Evolutionary conservation across 2,329 filamentous ascomycete genomes (phyloP).

Genomic region (Cordyceps fumosorosea): DNA sequence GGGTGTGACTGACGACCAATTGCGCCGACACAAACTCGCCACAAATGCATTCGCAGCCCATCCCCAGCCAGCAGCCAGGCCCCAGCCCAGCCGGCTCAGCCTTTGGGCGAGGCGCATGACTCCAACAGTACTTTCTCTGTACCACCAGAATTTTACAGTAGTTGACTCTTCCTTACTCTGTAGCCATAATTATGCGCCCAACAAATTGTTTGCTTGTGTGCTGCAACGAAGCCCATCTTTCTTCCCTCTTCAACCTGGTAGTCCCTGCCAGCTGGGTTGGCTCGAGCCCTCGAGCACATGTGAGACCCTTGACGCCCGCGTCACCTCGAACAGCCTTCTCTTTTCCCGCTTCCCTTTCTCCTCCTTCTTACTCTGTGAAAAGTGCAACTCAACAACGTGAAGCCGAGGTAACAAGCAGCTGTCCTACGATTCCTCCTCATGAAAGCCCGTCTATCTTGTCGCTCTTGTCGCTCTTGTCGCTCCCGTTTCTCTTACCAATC

Average conservation of each 20-base stretch:
- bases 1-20: background rate
- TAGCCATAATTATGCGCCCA: too few species aligned
- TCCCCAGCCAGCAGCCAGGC: too few species aligned
- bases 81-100: too few species aligned
- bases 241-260: background rate
- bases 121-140: background rate
- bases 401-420: background rate
- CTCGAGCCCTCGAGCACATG: conserved; percentile 5
- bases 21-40: background rate
- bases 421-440: background rate
- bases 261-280: background rate
- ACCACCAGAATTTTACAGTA: too few species aligned
- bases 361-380: background rate
- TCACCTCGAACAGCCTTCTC: too few species aligned
- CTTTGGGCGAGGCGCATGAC: background rate
- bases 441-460: too few species aligned
- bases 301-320: conserved; percentile 5
- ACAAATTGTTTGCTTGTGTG: background rate
- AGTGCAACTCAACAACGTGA: background rate
- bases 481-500: background rate
- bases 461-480: too few species aligned
- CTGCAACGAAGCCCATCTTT: too few species aligned
- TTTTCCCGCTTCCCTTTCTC: background rate
- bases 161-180: too few species aligned
- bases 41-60: background rate